Evolutionary conservation across 805 yeast genomes (phyloP).

Genomic region (Hanseniaspora occidentalis): DNA sequence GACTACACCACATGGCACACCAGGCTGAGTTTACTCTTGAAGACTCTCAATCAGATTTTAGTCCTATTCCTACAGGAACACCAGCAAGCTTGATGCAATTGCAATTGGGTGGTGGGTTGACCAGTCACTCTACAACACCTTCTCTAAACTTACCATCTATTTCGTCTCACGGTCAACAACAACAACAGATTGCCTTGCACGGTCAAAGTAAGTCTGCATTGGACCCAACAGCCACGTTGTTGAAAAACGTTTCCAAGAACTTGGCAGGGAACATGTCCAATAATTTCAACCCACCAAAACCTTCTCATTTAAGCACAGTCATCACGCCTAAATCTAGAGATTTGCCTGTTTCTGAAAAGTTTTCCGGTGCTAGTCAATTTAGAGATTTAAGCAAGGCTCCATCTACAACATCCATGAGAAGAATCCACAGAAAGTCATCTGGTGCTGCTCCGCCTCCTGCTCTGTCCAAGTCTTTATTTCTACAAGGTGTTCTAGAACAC

Average conservation of each 20-base stretch:
- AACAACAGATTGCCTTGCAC: neutral
- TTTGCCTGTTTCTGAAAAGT: slow-evolving; percentile 17
- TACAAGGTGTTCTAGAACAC: neutral
- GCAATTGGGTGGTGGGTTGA: neutral
- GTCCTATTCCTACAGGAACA: too few relatives aligned
- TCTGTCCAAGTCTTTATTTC: neutral
- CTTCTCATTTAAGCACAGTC: slow-evolving; percentile 12
- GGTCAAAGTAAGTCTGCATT: too few relatives aligned
- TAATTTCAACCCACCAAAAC: neutral
- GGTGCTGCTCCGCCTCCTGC: slow-evolving; percentile 5
- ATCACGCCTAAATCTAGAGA: slow-evolving; percentile 25
- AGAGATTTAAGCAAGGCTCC: slow-evolving; percentile 13
- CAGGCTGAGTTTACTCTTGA: neutral
- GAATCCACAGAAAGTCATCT: slow-evolving; percentile 15
- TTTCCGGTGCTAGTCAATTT: slow-evolving; percentile 17
- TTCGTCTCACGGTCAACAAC: neutral
- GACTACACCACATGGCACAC: neutral
- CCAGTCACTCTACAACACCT: neutral
- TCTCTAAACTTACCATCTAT: neutral
- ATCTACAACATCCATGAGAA: slow-evolving; percentile 23
- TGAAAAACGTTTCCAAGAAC: slow-evolving; percentile 5
- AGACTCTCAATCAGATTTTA: neutral
- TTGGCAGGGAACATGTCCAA: slow-evolving; percentile 1
- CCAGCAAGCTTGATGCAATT: neutral
- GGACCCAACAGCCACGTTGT: slow-evolving; percentile 7